Evolutionary conservation across 345 rosid species (phyloP).

Genomic region (Acer yangbiense): DNA sequence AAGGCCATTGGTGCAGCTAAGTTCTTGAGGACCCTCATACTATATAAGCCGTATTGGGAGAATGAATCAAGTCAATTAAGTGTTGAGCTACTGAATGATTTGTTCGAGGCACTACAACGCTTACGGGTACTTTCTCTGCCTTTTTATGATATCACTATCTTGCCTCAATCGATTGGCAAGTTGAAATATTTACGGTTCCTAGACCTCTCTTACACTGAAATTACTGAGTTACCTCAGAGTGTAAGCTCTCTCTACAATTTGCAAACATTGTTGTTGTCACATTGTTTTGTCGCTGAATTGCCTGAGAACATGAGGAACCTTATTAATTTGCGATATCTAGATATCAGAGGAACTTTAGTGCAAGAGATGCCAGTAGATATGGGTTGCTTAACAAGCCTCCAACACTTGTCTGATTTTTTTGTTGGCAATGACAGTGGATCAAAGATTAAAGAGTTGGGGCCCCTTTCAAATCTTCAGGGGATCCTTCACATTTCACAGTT

Average conservation of each 20-base stretch:
- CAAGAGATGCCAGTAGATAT: slow-evolving; percentile 23
- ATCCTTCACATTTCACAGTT: not conserved
- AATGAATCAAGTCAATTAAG: not conserved
- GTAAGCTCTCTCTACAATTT: slow-evolving; percentile 14
- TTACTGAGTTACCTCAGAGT: too few relatives aligned
- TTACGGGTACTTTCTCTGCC: too few relatives aligned
- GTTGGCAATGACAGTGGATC: slow-evolving; percentile 14
- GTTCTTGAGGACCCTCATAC: slow-evolving; percentile 5
- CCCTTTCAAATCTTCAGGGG: slow-evolving; percentile 16
- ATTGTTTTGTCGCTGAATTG: slow-evolving; percentile 13
- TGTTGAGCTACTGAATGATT: not conserved
- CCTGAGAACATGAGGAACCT: slow-evolving; percentile 18
- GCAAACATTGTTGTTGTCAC: slow-evolving; percentile 16
- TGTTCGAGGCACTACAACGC: too few relatives aligned
- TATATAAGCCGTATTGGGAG: not conserved
- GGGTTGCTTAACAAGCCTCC: slow-evolving; percentile 19
- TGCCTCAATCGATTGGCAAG: too few relatives aligned
- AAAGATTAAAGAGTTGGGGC: slow-evolving; percentile 15
- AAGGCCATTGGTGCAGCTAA: not conserved
- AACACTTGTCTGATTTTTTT: slow-evolving; percentile 9
- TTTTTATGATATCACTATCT: too few relatives aligned
- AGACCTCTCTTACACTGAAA: too few relatives aligned
- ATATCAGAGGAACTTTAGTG: slow-evolving; percentile 20
- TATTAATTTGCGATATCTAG: slow-evolving; percentile 25
- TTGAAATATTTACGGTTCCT: too few relatives aligned